A percentile compares a stretch with the other conserved stretches of the same genome.
Evolutionary conservation across 192 early-diverging fungal species (phyloP).

Genomic region (Lobulomyces angularis): DNA sequence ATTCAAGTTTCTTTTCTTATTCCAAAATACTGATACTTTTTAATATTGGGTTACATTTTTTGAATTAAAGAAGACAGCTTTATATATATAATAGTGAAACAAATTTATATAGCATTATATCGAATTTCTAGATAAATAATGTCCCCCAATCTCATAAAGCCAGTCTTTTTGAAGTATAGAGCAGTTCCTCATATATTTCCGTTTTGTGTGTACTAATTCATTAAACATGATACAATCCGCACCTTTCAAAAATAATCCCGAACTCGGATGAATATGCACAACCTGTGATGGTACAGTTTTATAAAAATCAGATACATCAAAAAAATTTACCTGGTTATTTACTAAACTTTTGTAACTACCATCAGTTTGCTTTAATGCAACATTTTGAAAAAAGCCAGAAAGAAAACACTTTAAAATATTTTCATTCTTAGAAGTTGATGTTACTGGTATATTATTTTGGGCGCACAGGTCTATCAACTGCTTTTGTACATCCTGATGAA

Average conservation of each 20-base stretch:
- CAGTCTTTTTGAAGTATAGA: neutral
- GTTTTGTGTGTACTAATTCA: constrained; percentile 75
- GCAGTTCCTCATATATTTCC: constrained; percentile 76
- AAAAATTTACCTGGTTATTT: constrained; percentile 30
- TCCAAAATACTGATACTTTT: too few relatives aligned
- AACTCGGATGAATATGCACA: constrained; percentile 81
- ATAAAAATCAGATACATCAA: neutral
- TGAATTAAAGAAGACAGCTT: too few relatives aligned
- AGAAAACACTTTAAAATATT: constrained; percentile 72
- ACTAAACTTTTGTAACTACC: constrained; percentile 69
- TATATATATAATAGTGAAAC: constrained; percentile 1
- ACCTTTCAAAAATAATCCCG: constrained; percentile 70
- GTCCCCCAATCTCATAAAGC: neutral
- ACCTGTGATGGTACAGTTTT: constrained; percentile 26
- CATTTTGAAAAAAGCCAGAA: constrained; percentile 79
- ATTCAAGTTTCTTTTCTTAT: too few relatives aligned
- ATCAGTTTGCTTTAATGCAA: constrained; percentile 75
- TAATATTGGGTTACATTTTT: too few relatives aligned
- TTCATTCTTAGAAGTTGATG: constrained; percentile 20
- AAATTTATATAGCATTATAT: too few relatives aligned
- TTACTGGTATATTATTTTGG: constrained; percentile 51
- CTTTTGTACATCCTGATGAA: constrained; percentile 61
- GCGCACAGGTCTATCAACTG: constrained; percentile 72
- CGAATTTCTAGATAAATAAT: too few relatives aligned
- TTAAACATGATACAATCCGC: constrained; percentile 73